A percentile compares a stretch with the other conserved stretches of the same genome.
phyloP scores from a whole-genome alignment of 2,329 filamentous ascomycete genomes.

The Talaromyces sp. region DNA sequence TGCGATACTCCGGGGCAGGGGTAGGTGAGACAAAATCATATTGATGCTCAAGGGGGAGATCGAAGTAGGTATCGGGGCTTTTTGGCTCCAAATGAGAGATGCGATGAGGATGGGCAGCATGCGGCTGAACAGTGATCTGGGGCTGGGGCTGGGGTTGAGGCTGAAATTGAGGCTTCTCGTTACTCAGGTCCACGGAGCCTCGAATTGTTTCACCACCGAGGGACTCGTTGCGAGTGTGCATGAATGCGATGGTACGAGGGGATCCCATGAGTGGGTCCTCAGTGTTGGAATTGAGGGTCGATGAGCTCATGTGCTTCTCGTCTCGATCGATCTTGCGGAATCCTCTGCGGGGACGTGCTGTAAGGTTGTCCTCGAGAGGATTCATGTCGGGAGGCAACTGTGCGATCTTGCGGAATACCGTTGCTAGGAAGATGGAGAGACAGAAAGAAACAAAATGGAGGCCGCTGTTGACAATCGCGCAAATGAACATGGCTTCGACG shows the following conservation, averaged over 20 bases:
- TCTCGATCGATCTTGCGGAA: slow-evolving; percentile 63
- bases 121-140: slow-evolving; percentile 54
- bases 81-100: slow-evolving; percentile 35
- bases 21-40: slow-evolving; percentile 5
- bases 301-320: slow-evolving; percentile 64
- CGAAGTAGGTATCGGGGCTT: slow-evolving; percentile 35
- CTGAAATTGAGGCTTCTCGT: too few relatives aligned
- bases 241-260: slow-evolving; percentile 69
- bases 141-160: slow-evolving; percentile 53
- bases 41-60: slow-evolving; percentile 30
- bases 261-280: slow-evolving; percentile 48
- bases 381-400: slow-evolving; percentile 92
- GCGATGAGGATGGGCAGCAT: slow-evolving; percentile 29
- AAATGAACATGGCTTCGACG: slow-evolving; percentile 68
- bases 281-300: slow-evolving; percentile 47
- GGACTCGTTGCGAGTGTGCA: slow-evolving; percentile 72
- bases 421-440: slow-evolving; percentile 73
- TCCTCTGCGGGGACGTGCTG: slow-evolving; percentile 69
- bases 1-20: slow-evolving; percentile 26
- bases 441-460: slow-evolving; percentile 71
- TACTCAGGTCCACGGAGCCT: slow-evolving; percentile 52
- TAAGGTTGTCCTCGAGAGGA: slow-evolving; percentile 83
- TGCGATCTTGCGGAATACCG: slow-evolving; percentile 80
- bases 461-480: slow-evolving; percentile 63
- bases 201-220: slow-evolving; percentile 59